These are phyloP conservation scores for Vicia faba DNA, from an alignment of 306 rosid genomes.

Conservation along the genomic window DNA sequence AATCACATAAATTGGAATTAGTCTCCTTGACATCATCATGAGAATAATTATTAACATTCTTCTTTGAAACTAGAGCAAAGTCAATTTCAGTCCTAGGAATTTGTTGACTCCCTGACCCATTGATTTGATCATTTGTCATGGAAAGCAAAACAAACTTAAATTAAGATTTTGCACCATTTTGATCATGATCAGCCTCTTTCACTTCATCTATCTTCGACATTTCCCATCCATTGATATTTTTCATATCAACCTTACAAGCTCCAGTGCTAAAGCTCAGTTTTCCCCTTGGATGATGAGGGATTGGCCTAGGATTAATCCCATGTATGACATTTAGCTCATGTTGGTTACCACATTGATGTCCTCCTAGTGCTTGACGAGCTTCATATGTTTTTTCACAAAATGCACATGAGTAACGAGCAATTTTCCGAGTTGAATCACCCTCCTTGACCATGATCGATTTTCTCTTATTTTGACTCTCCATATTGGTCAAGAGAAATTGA, in stretches of 20 bases:
- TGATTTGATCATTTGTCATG: too few relatives aligned
- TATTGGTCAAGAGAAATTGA: neutral
- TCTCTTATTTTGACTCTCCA: neutral
- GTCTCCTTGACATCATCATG: neutral
- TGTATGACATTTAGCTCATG: neutral
- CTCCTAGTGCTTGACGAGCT: neutral
- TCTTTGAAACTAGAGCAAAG: too few relatives aligned
- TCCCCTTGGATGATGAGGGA: neutral
- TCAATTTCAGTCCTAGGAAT: too few relatives aligned
- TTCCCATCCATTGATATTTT: neutral
- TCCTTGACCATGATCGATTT: neutral
- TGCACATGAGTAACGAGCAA: neutral
- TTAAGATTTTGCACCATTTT: neutral
- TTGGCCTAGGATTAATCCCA: neutral
- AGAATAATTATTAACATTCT: too few relatives aligned
- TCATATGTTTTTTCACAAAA: neutral
- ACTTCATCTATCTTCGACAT: neutral
- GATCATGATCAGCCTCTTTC: neutral
- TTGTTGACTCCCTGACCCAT: too few relatives aligned
- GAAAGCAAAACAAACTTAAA: neutral
- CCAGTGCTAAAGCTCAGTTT: neutral
- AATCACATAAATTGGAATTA: neutral
- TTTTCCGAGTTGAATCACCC: neutral
- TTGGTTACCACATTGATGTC: neutral
- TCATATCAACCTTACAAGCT: neutral